phyloP scores from a whole-genome alignment of 2,329 filamentous ascomycete species.

The Fusarium coffeatum region DNA sequence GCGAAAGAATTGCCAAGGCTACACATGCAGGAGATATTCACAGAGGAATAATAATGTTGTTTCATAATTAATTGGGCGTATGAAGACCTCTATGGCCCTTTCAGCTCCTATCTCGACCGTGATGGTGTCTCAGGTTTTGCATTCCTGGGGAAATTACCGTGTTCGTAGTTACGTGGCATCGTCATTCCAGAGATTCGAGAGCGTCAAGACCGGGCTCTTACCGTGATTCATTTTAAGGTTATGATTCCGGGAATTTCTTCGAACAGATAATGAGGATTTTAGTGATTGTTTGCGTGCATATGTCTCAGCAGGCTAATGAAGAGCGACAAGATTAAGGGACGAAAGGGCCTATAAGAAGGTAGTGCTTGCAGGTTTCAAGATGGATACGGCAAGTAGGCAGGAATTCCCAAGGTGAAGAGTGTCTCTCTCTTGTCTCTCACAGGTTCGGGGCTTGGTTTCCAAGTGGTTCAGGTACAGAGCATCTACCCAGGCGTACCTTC shows the following conservation, averaged over 20 bases:
- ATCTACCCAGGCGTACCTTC: background rate
- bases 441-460: background rate
- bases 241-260: slow-evolving; percentile 11
- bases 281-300: background rate
- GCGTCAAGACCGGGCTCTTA: background rate
- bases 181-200: slow-evolving; percentile 17
- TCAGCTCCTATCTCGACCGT: background rate
- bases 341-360: background rate
- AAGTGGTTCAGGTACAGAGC: background rate
- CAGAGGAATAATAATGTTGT: background rate
- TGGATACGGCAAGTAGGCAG: background rate
- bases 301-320: background rate
- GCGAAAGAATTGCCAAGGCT: background rate
- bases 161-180: slow-evolving; percentile 4
- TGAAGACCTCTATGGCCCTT: background rate
- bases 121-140: slow-evolving; percentile 21
- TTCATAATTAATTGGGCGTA: background rate
- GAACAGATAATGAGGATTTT: background rate
- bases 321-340: background rate
- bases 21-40: background rate
- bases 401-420: slow-evolving; percentile 5
- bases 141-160: slow-evolving; percentile 36
- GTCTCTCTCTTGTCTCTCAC: slow-evolving; percentile 7
- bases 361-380: background rate
- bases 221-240: slow-evolving; percentile 5